Conservation (phyloP, 2,329 filamentous ascomycete species). For the Microcyclospora tardicrescens region DNA sequence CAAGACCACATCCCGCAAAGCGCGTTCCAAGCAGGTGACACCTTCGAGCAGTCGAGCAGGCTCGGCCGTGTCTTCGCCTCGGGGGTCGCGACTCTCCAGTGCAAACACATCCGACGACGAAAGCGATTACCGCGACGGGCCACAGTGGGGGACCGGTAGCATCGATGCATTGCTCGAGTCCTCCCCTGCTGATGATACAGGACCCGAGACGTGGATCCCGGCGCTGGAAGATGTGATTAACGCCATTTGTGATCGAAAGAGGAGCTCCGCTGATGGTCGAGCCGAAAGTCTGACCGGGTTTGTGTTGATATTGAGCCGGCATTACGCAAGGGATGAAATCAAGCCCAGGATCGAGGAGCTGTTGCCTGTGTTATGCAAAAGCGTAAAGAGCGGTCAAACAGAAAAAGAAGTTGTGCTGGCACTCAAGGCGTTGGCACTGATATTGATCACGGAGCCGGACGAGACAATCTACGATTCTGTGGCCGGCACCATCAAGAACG, state of each 20-base stretch:
- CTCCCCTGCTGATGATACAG: constrained; percentile 38
- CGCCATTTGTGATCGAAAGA: constrained; percentile 64
- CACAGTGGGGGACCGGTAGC: constrained; percentile 49
- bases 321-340: constrained; percentile 53
- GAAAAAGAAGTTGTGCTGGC: constrained; percentile 57
- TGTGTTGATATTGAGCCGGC: constrained; percentile 52
- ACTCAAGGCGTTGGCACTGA: constrained; percentile 58
- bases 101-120: constrained; percentile 52
- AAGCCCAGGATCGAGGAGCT: constrained; percentile 48
- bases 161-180: constrained; percentile 50
- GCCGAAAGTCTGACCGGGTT: constrained; percentile 52
- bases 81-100: constrained; percentile 46
- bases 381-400: constrained; percentile 55
- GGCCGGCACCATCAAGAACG: constrained; percentile 44
- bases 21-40: constrained; percentile 43
- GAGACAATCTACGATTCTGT: constrained; percentile 54
- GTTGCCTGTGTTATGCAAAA: constrained; percentile 52
- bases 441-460: constrained; percentile 53
- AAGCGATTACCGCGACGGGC: constrained; percentile 45
- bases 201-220: constrained; percentile 45
- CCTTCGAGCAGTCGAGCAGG: constrained; percentile 45
- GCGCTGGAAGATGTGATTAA: constrained; percentile 54
- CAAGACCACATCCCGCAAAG: constrained; percentile 61
- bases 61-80: constrained; percentile 46
- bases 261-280: constrained; percentile 58